Conservation (phyloP, 2,329 filamentous ascomycete species). For the Aspergillus piperis region DNA sequence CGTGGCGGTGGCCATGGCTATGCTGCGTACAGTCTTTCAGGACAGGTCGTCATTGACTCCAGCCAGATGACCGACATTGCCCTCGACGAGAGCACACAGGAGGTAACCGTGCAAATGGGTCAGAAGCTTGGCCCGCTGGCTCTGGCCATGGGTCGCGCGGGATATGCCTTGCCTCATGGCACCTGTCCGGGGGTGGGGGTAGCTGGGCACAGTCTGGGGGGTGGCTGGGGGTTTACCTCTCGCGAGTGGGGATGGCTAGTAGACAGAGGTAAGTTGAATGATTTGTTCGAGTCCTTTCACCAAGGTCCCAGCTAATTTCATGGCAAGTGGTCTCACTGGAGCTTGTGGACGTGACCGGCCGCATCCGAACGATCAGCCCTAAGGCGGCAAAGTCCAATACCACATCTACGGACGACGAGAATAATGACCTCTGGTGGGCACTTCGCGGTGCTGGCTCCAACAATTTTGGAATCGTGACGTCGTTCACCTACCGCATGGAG, state of each 20-base stretch:
- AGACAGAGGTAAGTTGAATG: conserved; percentile 6
- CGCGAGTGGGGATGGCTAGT: conserved; percentile 14
- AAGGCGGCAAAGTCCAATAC: neutral
- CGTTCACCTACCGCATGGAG: conserved; percentile 10
- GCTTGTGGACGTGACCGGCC: neutral
- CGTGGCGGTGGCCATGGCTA: conserved; percentile 13
- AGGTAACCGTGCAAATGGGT: neutral
- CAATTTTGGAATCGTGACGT: conserved; percentile 11
- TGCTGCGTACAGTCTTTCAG: conserved; percentile 10
- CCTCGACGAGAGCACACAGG: neutral
- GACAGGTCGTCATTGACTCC: conserved; percentile 7
- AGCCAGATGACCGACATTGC: conserved; percentile 5
- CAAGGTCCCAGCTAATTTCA: neutral
- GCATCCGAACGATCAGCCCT: neutral
- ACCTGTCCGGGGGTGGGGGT: conserved; percentile 10
- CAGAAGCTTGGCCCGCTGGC: neutral
- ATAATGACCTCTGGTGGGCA: conserved; percentile 13
- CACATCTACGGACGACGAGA: too few species aligned
- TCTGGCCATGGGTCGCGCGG: conserved; percentile 3
- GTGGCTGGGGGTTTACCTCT: conserved; percentile 9
- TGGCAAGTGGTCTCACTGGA: neutral
- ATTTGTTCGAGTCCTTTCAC: neutral
- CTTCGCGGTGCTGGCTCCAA: conserved; percentile 12
- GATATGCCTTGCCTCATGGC: conserved; percentile 10
- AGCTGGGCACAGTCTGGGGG: conserved; percentile 9